Base-by-base conservation (phyloP, 2,329 filamentous ascomycete genomes). In the Trichoderma harzianum region DNA sequence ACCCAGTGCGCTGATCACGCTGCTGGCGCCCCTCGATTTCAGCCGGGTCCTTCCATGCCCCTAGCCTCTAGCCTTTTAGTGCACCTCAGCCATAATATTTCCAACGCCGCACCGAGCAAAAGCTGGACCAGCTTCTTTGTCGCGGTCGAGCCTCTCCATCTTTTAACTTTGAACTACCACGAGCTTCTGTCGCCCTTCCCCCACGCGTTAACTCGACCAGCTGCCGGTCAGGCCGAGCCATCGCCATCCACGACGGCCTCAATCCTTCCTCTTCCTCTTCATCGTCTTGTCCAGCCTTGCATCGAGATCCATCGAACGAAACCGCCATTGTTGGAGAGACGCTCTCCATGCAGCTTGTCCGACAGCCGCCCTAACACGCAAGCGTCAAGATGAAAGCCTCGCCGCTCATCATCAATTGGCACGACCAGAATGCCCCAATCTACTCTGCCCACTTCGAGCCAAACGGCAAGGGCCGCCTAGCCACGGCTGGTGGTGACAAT, bases 361-460 rank as follows among this genome's bases (percentile, higher is more conserved):
- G 69, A 72, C 75, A 68, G 71, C 77, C 75, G 61, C 76, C 76
- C 58, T 76, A 77, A 75, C 72, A 74, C 64, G 62, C 72, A 70
- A 72, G 76, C 77, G 79, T 79, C 82, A 86, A 82, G 80, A 99
- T 99, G 96, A 98, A 97, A 89, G 95, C 94, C 80, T 92, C 94
- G 79, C 95, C 96, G 77, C 88, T 99, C 77, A 95, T 98, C 80
- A 95, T 99, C 84, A 94, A 97, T 86, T 99, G 96, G 96, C 97
- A 99, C 84, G 93, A 98, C 82, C 93, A 97, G 80, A 97, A 97
- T 84, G 91, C 93, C 78, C 96, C 96, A 72, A 95, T 99, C 81
- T 99, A 98, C 85, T 98, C 95, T 57, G 94, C 94, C 77, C 95
- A 98, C 82, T 99, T 98, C 81, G 95, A 99, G 81, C 93, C 93